Conservation (phyloP, 805 yeast genomes). For the Wickerhamomyces sydowiorum region DNA sequence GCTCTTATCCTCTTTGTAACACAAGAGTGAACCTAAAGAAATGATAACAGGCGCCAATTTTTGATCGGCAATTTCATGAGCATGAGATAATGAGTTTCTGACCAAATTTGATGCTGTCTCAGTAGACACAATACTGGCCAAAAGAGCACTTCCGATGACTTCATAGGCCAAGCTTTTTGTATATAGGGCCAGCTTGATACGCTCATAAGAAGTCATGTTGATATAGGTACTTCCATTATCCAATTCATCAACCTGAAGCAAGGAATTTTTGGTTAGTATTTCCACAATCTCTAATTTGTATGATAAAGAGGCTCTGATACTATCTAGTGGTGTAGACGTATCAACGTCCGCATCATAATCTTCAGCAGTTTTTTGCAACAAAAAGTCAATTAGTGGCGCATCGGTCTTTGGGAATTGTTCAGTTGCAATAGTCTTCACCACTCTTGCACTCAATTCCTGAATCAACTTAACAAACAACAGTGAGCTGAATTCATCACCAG, state of each 20-base stretch:
- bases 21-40: constrained; percentile 51
- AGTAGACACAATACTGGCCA: constrained; percentile 39
- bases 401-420: constrained; percentile 3
- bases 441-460: constrained; percentile 13
- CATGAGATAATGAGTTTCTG: constrained; percentile 44
- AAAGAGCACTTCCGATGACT: constrained; percentile 52
- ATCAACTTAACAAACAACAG: constrained; percentile 26
- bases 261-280: constrained; percentile 14
- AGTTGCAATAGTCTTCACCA: constrained; percentile 6
- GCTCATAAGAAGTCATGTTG: constrained; percentile 42
- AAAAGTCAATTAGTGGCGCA: constrained; percentile 22
- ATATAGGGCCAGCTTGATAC: constrained; percentile 44
- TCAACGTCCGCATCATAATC: constrained; percentile 24
- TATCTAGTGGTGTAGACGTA: constrained; percentile 11
- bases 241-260: constrained; percentile 24
- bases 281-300: constrained; percentile 6
- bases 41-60: constrained; percentile 45
- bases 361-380: constrained; percentile 24
- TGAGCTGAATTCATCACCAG: constrained; percentile 30
- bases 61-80: constrained; percentile 47
- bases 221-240: constrained; percentile 56
- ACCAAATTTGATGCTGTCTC: constrained; percentile 40
- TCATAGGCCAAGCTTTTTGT: constrained; percentile 55
- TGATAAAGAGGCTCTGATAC: constrained; percentile 15
- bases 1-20: constrained; percentile 27